phyloP scores from a whole-genome alignment of 805 yeast species.

The Candida dajiaensis region DNA sequence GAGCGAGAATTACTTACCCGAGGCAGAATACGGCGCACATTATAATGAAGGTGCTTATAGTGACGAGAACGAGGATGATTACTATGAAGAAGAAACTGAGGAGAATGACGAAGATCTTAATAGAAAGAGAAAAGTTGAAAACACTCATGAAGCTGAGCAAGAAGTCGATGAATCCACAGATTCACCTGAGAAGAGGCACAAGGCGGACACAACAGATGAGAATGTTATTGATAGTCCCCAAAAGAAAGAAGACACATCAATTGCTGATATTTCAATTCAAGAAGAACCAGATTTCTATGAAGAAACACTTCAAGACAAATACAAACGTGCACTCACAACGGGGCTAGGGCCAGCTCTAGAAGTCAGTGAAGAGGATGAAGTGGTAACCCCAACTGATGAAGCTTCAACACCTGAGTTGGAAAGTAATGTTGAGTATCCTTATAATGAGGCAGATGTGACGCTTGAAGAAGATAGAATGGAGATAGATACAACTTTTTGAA shows the following conservation, averaged over 20 bases:
- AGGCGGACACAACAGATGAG: slow-evolving; percentile 1
- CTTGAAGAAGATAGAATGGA: slow-evolving; percentile 22
- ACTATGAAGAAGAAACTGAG: background rate
- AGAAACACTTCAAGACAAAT: background rate
- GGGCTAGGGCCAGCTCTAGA: background rate
- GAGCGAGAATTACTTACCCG: slow-evolving; percentile 13
- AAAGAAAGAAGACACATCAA: background rate
- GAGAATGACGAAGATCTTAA: slow-evolving; percentile 1
- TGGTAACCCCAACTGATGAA: slow-evolving; percentile 22
- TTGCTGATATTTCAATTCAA: background rate
- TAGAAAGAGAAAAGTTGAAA: slow-evolving; percentile 9
- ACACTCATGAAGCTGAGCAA: background rate
- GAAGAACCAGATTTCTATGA: background rate
- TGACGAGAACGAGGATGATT: slow-evolving; percentile 2
- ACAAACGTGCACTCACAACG: background rate
- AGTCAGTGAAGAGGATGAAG: slow-evolving; percentile 7
- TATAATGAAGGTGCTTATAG: slow-evolving; percentile 1
- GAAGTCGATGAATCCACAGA: slow-evolving; percentile 2
- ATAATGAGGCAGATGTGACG: slow-evolving; percentile 10
- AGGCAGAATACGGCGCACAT: background rate
- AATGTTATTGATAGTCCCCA: background rate
- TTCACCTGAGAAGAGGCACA: slow-evolving; percentile 20
- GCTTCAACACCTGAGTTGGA: slow-evolving; percentile 16
- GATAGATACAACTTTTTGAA: slow-evolving; percentile 6
- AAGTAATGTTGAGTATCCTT: background rate